Conservation (phyloP, 2,329 filamentous ascomycete genomes). For the Calonectria montana region DNA sequence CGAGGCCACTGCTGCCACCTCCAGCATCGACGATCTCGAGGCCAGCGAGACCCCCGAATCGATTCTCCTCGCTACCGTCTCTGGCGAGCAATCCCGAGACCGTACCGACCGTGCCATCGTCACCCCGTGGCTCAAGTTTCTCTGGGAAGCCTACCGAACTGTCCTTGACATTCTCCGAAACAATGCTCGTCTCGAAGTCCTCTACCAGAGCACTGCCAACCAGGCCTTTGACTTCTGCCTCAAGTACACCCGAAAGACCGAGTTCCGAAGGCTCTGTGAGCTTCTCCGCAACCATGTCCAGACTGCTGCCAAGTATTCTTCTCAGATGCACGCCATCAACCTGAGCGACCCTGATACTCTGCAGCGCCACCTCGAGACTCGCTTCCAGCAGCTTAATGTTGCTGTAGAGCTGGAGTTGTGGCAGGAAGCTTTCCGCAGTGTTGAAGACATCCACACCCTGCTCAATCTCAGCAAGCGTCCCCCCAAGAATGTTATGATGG, state of each 20-base stretch:
- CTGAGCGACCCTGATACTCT: slow-evolving; percentile 96
- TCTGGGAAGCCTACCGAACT: slow-evolving; percentile 99
- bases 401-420: slow-evolving; percentile 97
- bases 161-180: slow-evolving; percentile 99
- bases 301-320: slow-evolving; percentile 98
- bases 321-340: slow-evolving; percentile 99
- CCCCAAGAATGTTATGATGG: slow-evolving; percentile 99
- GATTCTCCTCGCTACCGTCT: slow-evolving; percentile 96
- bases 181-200: slow-evolving; percentile 95
- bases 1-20: slow-evolving; percentile 73
- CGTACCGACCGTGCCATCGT: slow-evolving; percentile 98
- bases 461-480: slow-evolving; percentile 98
- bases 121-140: slow-evolving; percentile 98
- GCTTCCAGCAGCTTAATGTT: slow-evolving; percentile 98
- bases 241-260: slow-evolving; percentile 98
- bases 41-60: slow-evolving; percentile 98
- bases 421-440: slow-evolving; percentile 99
- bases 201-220: slow-evolving; percentile 98
- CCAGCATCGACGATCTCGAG: slow-evolving; percentile 93
- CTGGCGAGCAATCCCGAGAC: slow-evolving; percentile 96
- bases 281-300: slow-evolving; percentile 98
- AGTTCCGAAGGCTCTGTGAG: slow-evolving; percentile 98
- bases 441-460: slow-evolving; percentile 98
- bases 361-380: slow-evolving; percentile 96
- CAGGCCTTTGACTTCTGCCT: slow-evolving; percentile 99